These are phyloP conservation scores for Rhizophagus clarus DNA, from an alignment of 192 early-diverging fungal genomes.

Conservation along the genomic window DNA sequence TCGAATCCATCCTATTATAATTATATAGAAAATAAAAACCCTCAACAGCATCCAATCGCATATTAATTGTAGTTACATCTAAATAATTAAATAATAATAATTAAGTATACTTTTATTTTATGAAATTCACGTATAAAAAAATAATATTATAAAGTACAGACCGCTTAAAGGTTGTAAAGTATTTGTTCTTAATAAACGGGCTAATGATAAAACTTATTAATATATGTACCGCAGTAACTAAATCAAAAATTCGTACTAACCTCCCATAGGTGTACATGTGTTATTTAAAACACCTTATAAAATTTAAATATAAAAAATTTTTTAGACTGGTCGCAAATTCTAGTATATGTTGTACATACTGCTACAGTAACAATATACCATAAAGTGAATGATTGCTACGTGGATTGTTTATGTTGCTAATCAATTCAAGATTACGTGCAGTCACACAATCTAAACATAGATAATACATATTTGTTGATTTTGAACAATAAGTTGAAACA, in stretches of 20 bases:
- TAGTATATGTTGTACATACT: background rate
- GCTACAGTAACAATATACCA: conserved; percentile 34
- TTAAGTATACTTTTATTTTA: background rate
- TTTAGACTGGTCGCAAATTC: no score
- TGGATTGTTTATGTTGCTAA: conserved; percentile 49
- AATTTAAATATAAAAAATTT: background rate
- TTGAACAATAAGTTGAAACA: no score
- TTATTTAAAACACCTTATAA: conserved; percentile 50
- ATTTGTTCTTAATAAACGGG: conserved; percentile 71
- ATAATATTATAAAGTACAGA: conserved; percentile 16
- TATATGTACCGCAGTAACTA: background rate
- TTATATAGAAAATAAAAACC: conserved; percentile 25
- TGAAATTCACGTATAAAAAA: background rate
- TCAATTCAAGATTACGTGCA: conserved; percentile 64
- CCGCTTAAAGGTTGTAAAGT: conserved; percentile 73
- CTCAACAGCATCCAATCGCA: conserved; percentile 64
- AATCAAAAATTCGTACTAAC: conserved; percentile 7
- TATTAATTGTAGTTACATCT: conserved; percentile 52
- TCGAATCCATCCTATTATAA: background rate
- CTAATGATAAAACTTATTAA: conserved; percentile 42
- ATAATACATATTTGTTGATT: background rate
- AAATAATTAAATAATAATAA: background rate
- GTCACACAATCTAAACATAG: conserved; percentile 54
- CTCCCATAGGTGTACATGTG: conserved; percentile 69
- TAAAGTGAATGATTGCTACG: conserved; percentile 56